These are phyloP conservation scores for Urochloa ruziziensis DNA, from an alignment of 176 grass and related monocot species.

Conservation along the genomic window DNA sequence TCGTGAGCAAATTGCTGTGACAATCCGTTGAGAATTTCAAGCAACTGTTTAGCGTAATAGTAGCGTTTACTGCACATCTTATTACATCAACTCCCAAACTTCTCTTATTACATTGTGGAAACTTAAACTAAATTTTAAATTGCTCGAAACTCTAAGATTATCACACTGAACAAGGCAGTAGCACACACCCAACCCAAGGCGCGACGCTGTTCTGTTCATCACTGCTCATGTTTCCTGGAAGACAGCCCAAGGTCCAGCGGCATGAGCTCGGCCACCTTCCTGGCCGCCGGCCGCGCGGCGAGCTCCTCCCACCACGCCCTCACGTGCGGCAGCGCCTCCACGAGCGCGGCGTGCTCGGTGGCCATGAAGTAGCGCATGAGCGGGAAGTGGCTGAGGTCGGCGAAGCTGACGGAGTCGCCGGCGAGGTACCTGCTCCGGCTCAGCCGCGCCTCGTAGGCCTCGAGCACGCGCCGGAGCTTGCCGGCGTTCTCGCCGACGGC, in stretches of 20 bases:
- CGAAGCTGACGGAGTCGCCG: conserved; percentile 39
- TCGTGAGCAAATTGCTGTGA: no score
- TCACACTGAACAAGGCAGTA: no score
- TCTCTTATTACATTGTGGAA: no score
- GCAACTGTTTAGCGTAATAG: no score
- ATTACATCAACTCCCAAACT: no score
- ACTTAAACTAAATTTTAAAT: no score
- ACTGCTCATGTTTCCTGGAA: neutral
- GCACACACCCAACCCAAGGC: neutral
- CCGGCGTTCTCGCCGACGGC: conserved; percentile 24
- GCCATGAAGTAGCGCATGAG: conserved; percentile 34
- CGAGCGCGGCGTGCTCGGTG: conserved; percentile 15
- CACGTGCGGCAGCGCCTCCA: conserved; percentile 29
- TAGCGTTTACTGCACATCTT: no score
- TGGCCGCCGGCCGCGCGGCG: conserved; percentile 28
- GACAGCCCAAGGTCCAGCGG: neutral
- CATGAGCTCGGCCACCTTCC: conserved; percentile 15
- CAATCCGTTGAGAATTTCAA: no score
- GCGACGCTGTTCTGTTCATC: neutral
- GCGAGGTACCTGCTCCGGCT: conserved; percentile 24
- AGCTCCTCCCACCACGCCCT: conserved; percentile 54
- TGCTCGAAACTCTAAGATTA: no score
- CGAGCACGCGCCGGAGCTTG: conserved; percentile 33
- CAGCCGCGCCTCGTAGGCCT: conserved; percentile 43
- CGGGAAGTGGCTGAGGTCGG: conserved; percentile 55